Evolutionary conservation across 2,329 filamentous ascomycete species (phyloP).

Genomic region (Cytospora chrysosperma): DNA sequence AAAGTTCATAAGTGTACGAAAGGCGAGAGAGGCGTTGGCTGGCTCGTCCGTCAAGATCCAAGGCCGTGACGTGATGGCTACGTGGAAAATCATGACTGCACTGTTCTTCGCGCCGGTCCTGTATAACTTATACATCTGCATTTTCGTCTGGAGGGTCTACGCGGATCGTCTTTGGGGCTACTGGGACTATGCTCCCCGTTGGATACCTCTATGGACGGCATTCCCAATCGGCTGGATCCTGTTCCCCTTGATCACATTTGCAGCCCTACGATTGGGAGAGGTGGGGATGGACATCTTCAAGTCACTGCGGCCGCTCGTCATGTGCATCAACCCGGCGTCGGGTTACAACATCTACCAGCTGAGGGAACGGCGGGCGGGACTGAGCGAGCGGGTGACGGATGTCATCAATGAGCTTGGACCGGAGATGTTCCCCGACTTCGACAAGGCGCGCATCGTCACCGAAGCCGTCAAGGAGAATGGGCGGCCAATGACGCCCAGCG

Average conservation of each 20-base stretch:
- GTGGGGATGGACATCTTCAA: conserved; percentile 99
- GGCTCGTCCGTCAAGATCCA: conserved; percentile 87
- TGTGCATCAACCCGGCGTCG: conserved; percentile 81
- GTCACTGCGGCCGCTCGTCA: conserved; percentile 81
- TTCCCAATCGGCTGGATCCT: conserved; percentile 73
- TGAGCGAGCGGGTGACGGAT: conserved; percentile 81
- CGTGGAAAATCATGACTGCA: conserved; percentile 90
- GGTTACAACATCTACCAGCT: conserved; percentile 82
- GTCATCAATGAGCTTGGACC: conserved; percentile 94
- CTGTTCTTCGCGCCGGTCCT: conserved; percentile 78
- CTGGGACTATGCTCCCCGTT: conserved; percentile 76
- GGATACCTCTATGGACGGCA: conserved; percentile 76
- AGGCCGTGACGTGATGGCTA: conserved; percentile 86
- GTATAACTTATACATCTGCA: conserved; percentile 76
- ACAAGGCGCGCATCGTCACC: conserved; percentile 67
- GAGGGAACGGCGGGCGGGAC: conserved; percentile 66
- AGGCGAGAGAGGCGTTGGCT: conserved; percentile 79
- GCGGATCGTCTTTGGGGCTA: conserved; percentile 80
- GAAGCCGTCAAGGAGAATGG: conserved; percentile 47
- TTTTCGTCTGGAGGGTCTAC: conserved; percentile 75
- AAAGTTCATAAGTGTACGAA: conserved; percentile 77
- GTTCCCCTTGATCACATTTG: conserved; percentile 88
- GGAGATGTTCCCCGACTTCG: conserved; percentile 96
- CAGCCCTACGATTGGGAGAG: conserved; percentile 90
- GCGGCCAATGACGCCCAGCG: conserved; percentile 30